Conservation (phyloP, 1,139 yeast species). For the Debaryomyces udenii region DNA sequence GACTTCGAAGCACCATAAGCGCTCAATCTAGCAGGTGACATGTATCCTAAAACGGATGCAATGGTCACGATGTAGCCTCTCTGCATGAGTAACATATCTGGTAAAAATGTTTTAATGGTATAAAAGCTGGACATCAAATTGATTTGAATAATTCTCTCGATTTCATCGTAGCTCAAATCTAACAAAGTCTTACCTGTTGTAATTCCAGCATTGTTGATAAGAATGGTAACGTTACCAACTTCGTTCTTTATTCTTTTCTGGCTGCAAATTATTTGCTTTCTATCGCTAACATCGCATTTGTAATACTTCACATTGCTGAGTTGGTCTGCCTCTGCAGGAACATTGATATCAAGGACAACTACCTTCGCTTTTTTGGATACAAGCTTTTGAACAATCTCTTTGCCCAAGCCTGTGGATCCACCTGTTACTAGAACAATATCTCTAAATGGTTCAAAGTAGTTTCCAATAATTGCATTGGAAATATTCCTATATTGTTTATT, state of each 20-base stretch:
- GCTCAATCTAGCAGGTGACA: conserved; percentile 79
- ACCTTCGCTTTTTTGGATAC: conserved; percentile 47
- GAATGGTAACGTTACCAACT: conserved; percentile 63
- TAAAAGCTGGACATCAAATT: conserved; percentile 72
- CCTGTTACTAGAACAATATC: conserved; percentile 83
- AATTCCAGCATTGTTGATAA: conserved; percentile 85
- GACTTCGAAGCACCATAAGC: conserved; percentile 92
- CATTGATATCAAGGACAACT: conserved; percentile 62
- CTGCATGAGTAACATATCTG: conserved; percentile 61
- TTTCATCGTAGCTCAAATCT: conserved; percentile 56
- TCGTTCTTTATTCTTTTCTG: conserved; percentile 43
- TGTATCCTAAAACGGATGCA: conserved; percentile 80
- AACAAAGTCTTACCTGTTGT: conserved; percentile 59
- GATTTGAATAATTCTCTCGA: conserved; percentile 62
- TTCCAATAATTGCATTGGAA: conserved; percentile 50
- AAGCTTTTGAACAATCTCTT: conserved; percentile 55
- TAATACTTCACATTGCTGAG: conserved; percentile 54
- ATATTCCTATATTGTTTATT: conserved; percentile 34
- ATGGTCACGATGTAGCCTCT: conserved; percentile 81
- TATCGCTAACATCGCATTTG: conserved; percentile 68
- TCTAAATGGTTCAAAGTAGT: conserved; percentile 47
- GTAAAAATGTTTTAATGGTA: conserved; percentile 70
- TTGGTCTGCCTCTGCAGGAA: conserved; percentile 39
- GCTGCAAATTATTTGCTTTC: conserved; percentile 39
- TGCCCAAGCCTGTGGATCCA: conserved; percentile 77